These are phyloP conservation scores for Rhodotorula sp. DNA, from an alignment of 1,284 basidiomycete species.

Conservation along the genomic window DNA sequence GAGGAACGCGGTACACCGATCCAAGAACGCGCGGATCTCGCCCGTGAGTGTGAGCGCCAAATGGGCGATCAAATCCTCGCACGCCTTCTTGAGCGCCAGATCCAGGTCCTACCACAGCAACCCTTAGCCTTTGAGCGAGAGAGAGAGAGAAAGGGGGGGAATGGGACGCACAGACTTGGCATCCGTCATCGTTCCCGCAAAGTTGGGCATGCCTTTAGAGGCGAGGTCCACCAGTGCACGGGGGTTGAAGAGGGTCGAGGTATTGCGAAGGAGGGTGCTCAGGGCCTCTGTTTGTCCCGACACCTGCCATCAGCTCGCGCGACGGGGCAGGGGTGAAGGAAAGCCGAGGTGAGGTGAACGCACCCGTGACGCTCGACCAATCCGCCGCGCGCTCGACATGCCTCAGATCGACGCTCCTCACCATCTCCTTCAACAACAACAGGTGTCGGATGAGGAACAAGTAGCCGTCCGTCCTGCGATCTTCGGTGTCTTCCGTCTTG, in stretches of 20 bases:
- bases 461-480: constrained; percentile 60
- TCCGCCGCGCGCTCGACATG: constrained; percentile 50
- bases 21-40: constrained; percentile 62
- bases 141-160: no score
- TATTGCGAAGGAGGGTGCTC: constrained; percentile 30
- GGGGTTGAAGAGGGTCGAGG: constrained; percentile 36
- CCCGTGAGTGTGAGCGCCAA: constrained; percentile 57
- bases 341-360: constrained; percentile 41
- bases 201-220: constrained; percentile 40
- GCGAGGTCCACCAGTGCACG: constrained; percentile 32
- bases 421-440: constrained; percentile 85
- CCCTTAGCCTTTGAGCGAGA: not conserved
- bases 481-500: not conserved
- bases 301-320: not conserved
- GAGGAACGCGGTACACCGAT: constrained; percentile 53
- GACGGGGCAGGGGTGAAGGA: not conserved
- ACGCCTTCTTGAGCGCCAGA: constrained; percentile 71
- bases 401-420: constrained; percentile 67
- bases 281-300: constrained; percentile 36
- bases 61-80: constrained; percentile 73
- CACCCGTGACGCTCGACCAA: constrained; percentile 52
- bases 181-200: constrained; percentile 46
- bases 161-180: constrained; percentile 43
- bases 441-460: constrained; percentile 85
- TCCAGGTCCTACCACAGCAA: constrained; percentile 65